Evolutionary conservation across 2,329 filamentous ascomycete species (phyloP).

Genomic region (Cladosporium sp.): DNA sequence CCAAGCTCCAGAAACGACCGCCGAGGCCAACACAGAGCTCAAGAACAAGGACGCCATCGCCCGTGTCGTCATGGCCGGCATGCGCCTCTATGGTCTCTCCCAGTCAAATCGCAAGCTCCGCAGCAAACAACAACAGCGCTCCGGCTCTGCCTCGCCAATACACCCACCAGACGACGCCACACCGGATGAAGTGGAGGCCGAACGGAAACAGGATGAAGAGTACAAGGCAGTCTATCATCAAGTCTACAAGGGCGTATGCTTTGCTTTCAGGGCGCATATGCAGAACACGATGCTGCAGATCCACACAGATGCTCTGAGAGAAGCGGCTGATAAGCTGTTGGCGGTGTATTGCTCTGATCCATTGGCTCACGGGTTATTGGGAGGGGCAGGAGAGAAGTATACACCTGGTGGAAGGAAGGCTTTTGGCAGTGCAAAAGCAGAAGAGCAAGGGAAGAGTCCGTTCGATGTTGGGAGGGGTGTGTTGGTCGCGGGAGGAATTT

Average conservation of each 20-base stretch:
- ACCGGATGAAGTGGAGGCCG: constrained; percentile 18
- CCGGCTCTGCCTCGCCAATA: constrained; percentile 19
- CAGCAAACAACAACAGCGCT: constrained; percentile 12
- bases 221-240: constrained; percentile 52
- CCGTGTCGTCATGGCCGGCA: constrained; percentile 49
- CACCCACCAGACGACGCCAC: constrained; percentile 16
- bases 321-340: constrained; percentile 46
- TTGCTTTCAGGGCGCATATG: constrained; percentile 44
- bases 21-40: constrained; percentile 17
- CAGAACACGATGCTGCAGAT: constrained; percentile 32
- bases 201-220: constrained; percentile 42
- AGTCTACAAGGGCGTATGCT: constrained; percentile 46
- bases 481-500: background rate
- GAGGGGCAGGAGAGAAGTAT: constrained; percentile 17
- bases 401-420: constrained; percentile 30
- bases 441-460: constrained; percentile 10
- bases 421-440: constrained; percentile 20
- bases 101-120: constrained; percentile 35
- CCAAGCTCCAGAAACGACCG: background rate
- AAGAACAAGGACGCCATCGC: constrained; percentile 49
- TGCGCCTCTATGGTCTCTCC: constrained; percentile 49
- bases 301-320: constrained; percentile 41
- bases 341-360: constrained; percentile 45
- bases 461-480: background rate
- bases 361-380: constrained; percentile 21